phyloP scores from a whole-genome alignment of 2,329 filamentous ascomycete genomes.

The Pseudogymnoascus sp. region DNA sequence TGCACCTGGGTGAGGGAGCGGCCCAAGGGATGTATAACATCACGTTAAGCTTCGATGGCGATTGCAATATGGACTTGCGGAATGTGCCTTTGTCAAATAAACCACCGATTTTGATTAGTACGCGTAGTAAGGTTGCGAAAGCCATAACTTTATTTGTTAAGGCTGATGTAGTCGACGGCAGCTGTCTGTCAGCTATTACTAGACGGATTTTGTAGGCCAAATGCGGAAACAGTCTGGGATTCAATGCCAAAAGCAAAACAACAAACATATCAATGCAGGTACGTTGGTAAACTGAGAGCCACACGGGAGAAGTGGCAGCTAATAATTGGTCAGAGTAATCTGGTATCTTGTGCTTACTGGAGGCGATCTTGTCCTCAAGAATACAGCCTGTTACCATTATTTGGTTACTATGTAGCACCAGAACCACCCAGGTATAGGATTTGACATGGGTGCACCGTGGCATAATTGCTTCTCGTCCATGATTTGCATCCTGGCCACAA shows the following conservation, averaged over 20 bases:
- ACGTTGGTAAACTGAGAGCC: not conserved
- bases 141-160: not conserved
- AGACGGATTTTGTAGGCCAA: not conserved
- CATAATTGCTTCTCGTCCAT: not conserved
- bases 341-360: not conserved
- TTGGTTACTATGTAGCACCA: not conserved
- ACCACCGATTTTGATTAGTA: not conserved
- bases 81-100: not conserved
- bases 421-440: not conserved
- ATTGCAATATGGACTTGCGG: not conserved
- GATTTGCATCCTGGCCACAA: not conserved
- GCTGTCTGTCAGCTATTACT: not conserved
- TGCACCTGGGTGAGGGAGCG: conserved; percentile 17
- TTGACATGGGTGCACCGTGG: not conserved
- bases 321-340: not conserved
- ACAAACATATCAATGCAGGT: not conserved
- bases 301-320: not conserved
- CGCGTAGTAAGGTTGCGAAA: not conserved
- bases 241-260: not conserved
- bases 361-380: not conserved
- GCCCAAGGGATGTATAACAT: not conserved
- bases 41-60: not conserved
- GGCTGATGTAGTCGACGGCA: not conserved
- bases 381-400: not conserved
- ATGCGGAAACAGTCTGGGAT: not conserved